Evolutionary conservation across 768 basidiomycete genomes (phyloP).

Genomic region (Kwoniella europaea): DNA sequence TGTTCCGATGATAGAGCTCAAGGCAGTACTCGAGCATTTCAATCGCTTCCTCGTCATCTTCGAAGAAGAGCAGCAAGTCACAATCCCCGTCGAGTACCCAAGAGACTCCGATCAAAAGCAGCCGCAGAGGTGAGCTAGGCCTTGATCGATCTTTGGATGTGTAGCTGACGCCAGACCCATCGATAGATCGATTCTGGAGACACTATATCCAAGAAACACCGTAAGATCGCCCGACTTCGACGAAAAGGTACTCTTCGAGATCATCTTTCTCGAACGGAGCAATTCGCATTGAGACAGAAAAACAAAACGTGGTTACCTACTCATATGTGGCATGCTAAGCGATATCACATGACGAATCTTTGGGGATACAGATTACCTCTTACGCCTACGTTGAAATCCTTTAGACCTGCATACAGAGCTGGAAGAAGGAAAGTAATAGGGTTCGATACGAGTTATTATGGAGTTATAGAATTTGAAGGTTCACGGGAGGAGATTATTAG

Average conservation of each 20-base stretch:
- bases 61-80: slow-evolving; percentile 93
- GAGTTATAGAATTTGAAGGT: slow-evolving; percentile 75
- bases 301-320: slow-evolving; percentile 94
- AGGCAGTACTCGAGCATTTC: slow-evolving; percentile 84
- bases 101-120: slow-evolving; percentile 80
- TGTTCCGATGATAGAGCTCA: slow-evolving; percentile 62
- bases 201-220: slow-evolving; percentile 60
- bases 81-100: slow-evolving; percentile 86
- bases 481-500: slow-evolving; percentile 64
- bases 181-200: slow-evolving; percentile 65
- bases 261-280: slow-evolving; percentile 64
- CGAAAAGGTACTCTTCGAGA: slow-evolving; percentile 68
- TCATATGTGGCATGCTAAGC: slow-evolving; percentile 95
- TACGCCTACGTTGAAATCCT: slow-evolving; percentile 88
- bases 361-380: slow-evolving; percentile 93
- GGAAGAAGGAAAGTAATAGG: slow-evolving; percentile 81
- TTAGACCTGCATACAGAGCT: slow-evolving; percentile 88
- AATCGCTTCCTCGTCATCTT: slow-evolving; percentile 87
- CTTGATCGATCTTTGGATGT: neutral
- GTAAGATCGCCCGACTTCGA: slow-evolving; percentile 62
- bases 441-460: slow-evolving; percentile 87
- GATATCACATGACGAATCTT: slow-evolving; percentile 89
- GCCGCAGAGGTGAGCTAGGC: slow-evolving; percentile 70
- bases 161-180: neutral
- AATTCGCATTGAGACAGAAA: slow-evolving; percentile 74